Evolutionary conservation across 352 stramenopile species (phyloP).

Genomic region (Phytophthora sojae): DNA sequence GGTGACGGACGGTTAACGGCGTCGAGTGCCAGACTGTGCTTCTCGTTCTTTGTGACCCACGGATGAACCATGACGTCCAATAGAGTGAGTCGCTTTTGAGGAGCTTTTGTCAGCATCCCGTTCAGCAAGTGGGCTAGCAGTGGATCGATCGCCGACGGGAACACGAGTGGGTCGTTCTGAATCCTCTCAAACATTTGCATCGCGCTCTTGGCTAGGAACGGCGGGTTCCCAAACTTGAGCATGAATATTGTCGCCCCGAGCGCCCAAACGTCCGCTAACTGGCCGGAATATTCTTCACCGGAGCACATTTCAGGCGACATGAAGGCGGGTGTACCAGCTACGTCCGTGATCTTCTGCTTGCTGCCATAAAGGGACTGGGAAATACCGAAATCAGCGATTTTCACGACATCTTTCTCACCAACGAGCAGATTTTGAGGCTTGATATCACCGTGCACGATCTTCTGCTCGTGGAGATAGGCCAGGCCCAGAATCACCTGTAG

Average conservation of each 20-base stretch:
- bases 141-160: constrained; percentile 62
- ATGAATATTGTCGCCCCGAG: constrained; percentile 92
- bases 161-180: constrained; percentile 76
- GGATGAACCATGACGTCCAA: constrained; percentile 76
- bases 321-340: constrained; percentile 91
- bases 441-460: constrained; percentile 89
- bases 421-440: constrained; percentile 92
- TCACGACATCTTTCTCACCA: constrained; percentile 87
- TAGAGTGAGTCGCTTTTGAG: constrained; percentile 63
- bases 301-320: constrained; percentile 94
- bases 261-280: constrained; percentile 93
- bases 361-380: constrained; percentile 86
- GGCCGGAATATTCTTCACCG: constrained; percentile 81
- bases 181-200: constrained; percentile 92
- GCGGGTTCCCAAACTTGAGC: constrained; percentile 87
- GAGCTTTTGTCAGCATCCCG: constrained; percentile 75
- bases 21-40: constrained; percentile 32
- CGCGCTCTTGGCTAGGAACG: constrained; percentile 91
- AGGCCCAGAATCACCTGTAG: constrained; percentile 84
- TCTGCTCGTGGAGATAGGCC: constrained; percentile 90
- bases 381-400: constrained; percentile 94
- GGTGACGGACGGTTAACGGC: constrained; percentile 33
- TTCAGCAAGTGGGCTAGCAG: constrained; percentile 62
- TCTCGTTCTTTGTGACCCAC: constrained; percentile 82
- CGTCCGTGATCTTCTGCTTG: constrained; percentile 82